Evolutionary conservation across 202 grass and related monocot genomes (phyloP), one percentile per base, ranked within the genome.

Genomic region (Carex arenaria): DNA sequence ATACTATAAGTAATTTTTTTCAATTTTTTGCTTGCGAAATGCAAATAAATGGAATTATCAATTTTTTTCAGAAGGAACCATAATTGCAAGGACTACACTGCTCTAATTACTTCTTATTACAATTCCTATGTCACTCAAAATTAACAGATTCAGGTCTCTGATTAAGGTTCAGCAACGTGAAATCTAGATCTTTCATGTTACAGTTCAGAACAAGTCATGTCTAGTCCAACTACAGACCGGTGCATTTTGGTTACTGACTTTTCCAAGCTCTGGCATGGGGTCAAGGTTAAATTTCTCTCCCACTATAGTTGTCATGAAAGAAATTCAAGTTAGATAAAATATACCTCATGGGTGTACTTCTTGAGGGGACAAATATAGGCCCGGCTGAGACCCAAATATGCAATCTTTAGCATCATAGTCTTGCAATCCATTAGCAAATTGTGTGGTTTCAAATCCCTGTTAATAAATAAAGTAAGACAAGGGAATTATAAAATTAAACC

Each of bases 281-380:
- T 18, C 67, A 15, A 15, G 12, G 69, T 52, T 32, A 67, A 70
- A 53, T 32, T 28, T 75, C 2, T 75, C 14, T 18, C 71, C 67
- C 7, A 55, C 14, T 34, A 18, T 18, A 60, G 9, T 57, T 57
- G 20, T 68, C 66, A 68, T 20, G 76, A 61, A 6, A 38, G 22
- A 36, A 82, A 12, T 53, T 68, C 60, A 4, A 80, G 3, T 10
- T 15, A 15, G 22, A 67, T 15, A 64, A 80, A 65, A 5, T 38
- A 4, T 54, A 95, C 96, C 93, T 98, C 96, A 47, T 98, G 96
- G 5, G 96, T 99, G 85, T 96, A 99, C 69, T 96, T 99, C 87
- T 99, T 95, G 17, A 96, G 22, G 52, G 96, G 96, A 69, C 91
- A 69, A 3, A 86, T 94, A 88, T 92, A 88, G n/a, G 96, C 79